Evolutionary conservation across 2,329 filamentous ascomycete genomes (phyloP).

Genomic region (Chrysoporthe puriensis): DNA sequence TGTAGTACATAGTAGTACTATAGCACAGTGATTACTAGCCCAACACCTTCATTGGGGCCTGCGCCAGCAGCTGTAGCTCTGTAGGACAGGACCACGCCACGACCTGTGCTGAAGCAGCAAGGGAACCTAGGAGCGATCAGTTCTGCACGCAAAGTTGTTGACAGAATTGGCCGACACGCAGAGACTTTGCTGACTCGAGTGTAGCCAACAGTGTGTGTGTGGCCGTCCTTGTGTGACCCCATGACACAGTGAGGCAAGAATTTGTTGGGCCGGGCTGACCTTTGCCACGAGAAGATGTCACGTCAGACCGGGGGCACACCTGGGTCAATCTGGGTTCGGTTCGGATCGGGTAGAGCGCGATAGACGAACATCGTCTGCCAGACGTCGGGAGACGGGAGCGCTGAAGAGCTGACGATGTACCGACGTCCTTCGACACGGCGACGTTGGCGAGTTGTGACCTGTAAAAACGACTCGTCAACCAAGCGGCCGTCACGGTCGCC

Average conservation of each 20-base stretch:
- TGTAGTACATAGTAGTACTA: not conserved
- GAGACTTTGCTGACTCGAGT: conserved; percentile 26
- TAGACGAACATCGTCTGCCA: not conserved
- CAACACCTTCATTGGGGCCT: not conserved
- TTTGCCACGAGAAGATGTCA: conserved; percentile 2
- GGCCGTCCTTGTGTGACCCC: not conserved
- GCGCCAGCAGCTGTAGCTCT: not conserved
- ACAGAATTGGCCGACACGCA: conserved; percentile 1
- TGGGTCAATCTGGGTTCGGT: not conserved
- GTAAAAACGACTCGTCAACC: not conserved
- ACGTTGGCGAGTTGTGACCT: not conserved
- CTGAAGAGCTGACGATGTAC: not conserved
- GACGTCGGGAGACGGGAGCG: not conserved
- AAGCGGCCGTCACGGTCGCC: no score
- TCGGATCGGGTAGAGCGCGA: not conserved
- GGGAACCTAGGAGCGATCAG: not conserved
- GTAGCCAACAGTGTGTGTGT: conserved; percentile 4
- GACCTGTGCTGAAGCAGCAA: not conserved
- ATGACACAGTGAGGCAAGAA: conserved; percentile 11
- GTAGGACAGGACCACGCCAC: not conserved
- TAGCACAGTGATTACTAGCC: not conserved
- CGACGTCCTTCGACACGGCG: not conserved
- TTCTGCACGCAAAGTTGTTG: conserved; percentile 4
- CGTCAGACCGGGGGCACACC: no score
- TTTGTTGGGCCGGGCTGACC: conserved; percentile 12